Percentiles rank a stretch among this genome's conserved stretches.
phyloP scores from a whole-genome alignment of 495 filamentous ascomycete genomes.

The Penicillium goetzii region DNA sequence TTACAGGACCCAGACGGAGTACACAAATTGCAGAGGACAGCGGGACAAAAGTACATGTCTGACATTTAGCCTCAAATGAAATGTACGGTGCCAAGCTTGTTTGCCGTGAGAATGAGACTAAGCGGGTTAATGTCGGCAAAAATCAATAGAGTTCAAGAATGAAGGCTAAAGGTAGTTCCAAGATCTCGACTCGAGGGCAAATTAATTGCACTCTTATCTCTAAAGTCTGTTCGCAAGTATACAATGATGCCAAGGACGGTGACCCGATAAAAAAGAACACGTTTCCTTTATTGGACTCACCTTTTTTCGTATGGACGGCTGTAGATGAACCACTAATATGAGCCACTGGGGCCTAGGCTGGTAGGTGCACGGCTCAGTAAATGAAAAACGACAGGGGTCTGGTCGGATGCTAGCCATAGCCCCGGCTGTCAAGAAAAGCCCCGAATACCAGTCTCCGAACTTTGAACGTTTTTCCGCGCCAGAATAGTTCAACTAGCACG shows the following conservation, averaged over 20 bases:
- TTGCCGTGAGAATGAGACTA: neutral
- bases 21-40: neutral
- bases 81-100: neutral
- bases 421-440: neutral
- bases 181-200: neutral
- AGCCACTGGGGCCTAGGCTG: neutral
- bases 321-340: neutral
- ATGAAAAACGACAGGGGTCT: neutral
- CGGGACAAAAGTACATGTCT: conserved; percentile 12
- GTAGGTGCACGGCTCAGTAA: neutral
- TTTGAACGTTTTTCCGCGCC: neutral
- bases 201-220: neutral
- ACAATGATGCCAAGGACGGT: neutral
- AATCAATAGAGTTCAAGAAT: neutral
- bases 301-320: neutral
- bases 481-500: neutral
- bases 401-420: neutral
- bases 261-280: conserved; percentile 5
- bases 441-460: conserved; percentile 1
- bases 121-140: neutral
- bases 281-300: neutral
- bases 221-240: neutral
- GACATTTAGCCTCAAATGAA: conserved; percentile 2
- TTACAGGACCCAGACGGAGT: neutral
- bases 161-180: neutral